A percentile compares a stretch with the other conserved stretches of the same genome.
These are phyloP conservation scores for Pyrenophora seminiperda DNA, from an alignment of 2,329 filamentous ascomycete species.

Conservation along the genomic window DNA sequence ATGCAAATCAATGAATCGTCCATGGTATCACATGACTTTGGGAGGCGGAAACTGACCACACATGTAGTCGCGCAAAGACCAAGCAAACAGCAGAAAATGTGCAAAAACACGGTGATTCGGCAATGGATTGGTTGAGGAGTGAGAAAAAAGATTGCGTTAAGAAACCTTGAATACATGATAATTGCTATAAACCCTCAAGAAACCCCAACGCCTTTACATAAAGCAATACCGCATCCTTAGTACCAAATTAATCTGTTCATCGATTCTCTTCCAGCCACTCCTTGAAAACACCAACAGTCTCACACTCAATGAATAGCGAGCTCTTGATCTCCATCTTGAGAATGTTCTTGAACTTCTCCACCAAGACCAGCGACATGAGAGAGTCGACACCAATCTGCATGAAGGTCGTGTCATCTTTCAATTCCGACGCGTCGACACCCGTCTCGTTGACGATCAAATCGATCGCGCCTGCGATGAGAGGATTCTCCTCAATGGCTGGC, in stretches of 20 bases:
- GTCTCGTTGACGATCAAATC: neutral
- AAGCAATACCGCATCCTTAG: neutral
- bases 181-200: neutral
- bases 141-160: neutral
- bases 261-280: conserved; percentile 4
- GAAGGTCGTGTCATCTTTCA: neutral
- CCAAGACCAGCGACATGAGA: conserved; percentile 1
- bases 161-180: neutral
- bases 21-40: neutral
- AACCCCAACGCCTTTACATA: neutral
- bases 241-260: neutral
- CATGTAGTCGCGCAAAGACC: neutral
- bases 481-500: neutral
- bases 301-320: conserved; percentile 1
- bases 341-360: conserved; percentile 4
- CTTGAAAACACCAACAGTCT: conserved; percentile 2
- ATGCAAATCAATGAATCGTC: neutral
- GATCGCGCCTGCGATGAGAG: neutral
- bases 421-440: neutral
- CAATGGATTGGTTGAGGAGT: neutral
- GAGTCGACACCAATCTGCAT: conserved; percentile 3
- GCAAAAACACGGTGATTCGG: neutral
- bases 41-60: neutral
- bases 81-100: neutral
- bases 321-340: conserved; percentile 3